phyloP scores from a whole-genome alignment of 345 rosid genomes.

The Angophora floribunda region DNA sequence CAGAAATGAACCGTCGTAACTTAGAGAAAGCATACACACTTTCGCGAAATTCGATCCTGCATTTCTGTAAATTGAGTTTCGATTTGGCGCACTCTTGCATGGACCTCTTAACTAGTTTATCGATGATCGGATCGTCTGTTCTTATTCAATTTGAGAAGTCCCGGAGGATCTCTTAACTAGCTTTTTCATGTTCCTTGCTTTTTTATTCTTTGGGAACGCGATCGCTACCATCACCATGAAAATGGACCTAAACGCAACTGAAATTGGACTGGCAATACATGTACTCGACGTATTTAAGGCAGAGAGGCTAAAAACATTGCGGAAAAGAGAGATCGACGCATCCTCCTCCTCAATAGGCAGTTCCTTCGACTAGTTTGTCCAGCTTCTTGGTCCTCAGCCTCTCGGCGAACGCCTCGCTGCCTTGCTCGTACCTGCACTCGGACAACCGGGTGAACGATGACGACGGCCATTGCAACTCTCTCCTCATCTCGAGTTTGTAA shows the following conservation, averaged over 20 bases:
- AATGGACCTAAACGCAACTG: neutral
- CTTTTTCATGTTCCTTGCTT: neutral
- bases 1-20: neutral
- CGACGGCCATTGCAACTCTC: neutral
- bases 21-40: neutral
- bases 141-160: neutral
- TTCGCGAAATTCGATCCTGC: neutral
- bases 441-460: neutral
- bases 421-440: slow-evolving; percentile 44
- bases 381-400: slow-evolving; percentile 61
- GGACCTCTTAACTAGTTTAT: neutral
- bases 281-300: neutral
- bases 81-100: accelerated
- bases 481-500: neutral
- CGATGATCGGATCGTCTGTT: neutral
- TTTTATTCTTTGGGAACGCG: neutral
- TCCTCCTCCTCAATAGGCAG: slow-evolving; percentile 18
- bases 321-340: neutral
- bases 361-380: slow-evolving; percentile 51
- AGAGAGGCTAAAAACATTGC: neutral
- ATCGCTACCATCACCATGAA: neutral
- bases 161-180: neutral
- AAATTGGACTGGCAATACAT: neutral
- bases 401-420: slow-evolving; percentile 42
- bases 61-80: neutral